phyloP scores from a whole-genome alignment of 2,329 filamentous ascomycete genomes.

The Fusarium sp. region DNA sequence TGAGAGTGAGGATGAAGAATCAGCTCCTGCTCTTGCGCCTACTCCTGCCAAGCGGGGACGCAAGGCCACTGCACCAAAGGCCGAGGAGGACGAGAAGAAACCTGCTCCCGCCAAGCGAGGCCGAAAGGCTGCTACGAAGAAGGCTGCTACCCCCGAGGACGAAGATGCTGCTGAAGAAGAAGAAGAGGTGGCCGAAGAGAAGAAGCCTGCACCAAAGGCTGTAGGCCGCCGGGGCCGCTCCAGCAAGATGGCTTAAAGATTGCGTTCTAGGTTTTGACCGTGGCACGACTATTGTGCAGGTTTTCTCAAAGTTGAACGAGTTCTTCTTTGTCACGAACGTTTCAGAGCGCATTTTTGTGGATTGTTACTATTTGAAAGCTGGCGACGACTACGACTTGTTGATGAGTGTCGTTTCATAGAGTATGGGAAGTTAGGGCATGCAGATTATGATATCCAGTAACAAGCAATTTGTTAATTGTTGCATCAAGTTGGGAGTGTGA shows the following conservation, averaged over 20 bases:
- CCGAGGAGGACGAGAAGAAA: slow-evolving; percentile 33
- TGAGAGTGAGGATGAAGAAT: slow-evolving; percentile 38
- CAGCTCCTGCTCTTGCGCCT: slow-evolving; percentile 38
- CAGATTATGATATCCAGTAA: slow-evolving; percentile 1
- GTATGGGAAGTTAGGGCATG: not conserved
- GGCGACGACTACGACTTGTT: slow-evolving; percentile 6
- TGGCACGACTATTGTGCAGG: not conserved
- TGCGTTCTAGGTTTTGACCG: not conserved
- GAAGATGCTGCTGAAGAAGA: slow-evolving; percentile 38
- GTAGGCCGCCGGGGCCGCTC: slow-evolving; percentile 46
- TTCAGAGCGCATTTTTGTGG: not conserved
- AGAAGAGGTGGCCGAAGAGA: slow-evolving; percentile 37
- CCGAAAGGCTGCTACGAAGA: slow-evolving; percentile 38
- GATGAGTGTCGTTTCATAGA: slow-evolving; percentile 4
- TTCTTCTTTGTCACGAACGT: slow-evolving; percentile 4
- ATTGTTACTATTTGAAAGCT: slow-evolving; percentile 24
- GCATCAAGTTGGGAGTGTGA: not conserved
- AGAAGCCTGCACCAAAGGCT: slow-evolving; percentile 54
- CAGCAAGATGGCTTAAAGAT: slow-evolving; percentile 41
- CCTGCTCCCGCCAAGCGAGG: slow-evolving; percentile 29
- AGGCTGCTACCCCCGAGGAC: slow-evolving; percentile 26
- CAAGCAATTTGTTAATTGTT: slow-evolving; percentile 1
- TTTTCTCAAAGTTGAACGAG: not conserved
- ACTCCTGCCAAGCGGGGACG: slow-evolving; percentile 50
- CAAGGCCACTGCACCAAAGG: slow-evolving; percentile 26